phyloP scores from a whole-genome alignment of 768 basidiomycete species.

The Hydnum rufescens region DNA sequence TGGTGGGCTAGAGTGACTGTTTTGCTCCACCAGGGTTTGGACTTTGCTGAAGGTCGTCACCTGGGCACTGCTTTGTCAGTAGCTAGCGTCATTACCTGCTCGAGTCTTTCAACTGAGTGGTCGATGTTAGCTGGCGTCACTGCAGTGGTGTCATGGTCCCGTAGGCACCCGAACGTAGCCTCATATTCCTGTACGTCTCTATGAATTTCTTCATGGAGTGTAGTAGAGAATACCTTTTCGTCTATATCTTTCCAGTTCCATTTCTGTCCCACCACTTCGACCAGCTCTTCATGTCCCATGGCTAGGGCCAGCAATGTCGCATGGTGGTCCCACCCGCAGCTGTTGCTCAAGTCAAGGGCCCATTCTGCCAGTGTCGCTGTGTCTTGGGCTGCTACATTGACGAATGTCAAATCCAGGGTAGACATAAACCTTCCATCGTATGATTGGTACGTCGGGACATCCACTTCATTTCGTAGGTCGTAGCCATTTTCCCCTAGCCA shows the following conservation, averaged over 20 bases:
- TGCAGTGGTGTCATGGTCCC: too few species aligned
- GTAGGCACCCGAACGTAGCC: too few species aligned
- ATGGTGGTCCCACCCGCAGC: constrained; percentile 3
- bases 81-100: too few species aligned
- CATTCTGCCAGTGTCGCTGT: constrained; percentile 1
- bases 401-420: constrained; percentile 6
- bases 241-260: neutral
- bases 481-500: constrained; percentile 3
- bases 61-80: neutral
- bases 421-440: constrained; percentile 1
- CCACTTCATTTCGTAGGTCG: constrained; percentile 3
- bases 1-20: neutral
- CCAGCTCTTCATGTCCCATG: neutral
- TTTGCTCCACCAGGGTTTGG: neutral
- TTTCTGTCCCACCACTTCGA: neutral
- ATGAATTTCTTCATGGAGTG: neutral
- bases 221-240: neutral
- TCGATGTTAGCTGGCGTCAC: too few species aligned
- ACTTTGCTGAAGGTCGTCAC: neutral
- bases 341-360: constrained; percentile 1
- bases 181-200: too few species aligned
- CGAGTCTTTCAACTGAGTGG: too few species aligned
- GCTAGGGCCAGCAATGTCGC: neutral
- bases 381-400: constrained; percentile 1
- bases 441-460: constrained; percentile 1